These are phyloP conservation scores for maize (Zea mays) DNA, from an alignment of 176 grass and related monocot genomes.

Conservation along the genomic window DNA sequence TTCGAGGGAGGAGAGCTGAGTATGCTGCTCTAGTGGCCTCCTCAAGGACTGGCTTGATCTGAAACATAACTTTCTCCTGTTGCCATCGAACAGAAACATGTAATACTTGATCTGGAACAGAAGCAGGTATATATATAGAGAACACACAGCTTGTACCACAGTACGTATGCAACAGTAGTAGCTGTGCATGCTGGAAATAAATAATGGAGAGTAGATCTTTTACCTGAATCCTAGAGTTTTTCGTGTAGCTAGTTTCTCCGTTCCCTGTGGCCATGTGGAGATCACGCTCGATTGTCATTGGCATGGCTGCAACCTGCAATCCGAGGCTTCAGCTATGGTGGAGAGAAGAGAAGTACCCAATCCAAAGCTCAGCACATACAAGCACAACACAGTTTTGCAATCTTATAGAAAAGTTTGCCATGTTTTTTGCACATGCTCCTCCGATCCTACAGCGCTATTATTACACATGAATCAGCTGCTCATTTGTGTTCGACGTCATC, in stretches of 20 bases:
- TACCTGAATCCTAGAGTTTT: constrained; percentile 45
- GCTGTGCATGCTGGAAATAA: not conserved
- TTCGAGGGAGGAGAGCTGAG: not conserved
- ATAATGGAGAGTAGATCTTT: not conserved
- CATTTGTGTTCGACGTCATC: too few relatives aligned
- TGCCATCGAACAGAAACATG: not conserved
- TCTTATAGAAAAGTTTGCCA: too few relatives aligned
- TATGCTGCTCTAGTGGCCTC: constrained; percentile 4
- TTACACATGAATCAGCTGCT: too few relatives aligned
- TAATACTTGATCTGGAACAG: too few relatives aligned
- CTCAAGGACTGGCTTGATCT: constrained; percentile 25
- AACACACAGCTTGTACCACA: too few relatives aligned
- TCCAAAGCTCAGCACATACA: too few relatives aligned
- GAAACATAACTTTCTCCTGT: constrained; percentile 42
- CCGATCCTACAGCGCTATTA: too few relatives aligned
- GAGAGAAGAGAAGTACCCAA: too few relatives aligned
- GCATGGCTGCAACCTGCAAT: not conserved
- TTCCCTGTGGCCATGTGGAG: constrained; percentile 33
- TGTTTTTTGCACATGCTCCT: too few relatives aligned
- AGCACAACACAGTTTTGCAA: too few relatives aligned
- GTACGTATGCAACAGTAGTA: too few relatives aligned
- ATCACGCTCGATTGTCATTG: constrained; percentile 13
- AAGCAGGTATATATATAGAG: too few relatives aligned
- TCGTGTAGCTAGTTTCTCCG: constrained; percentile 37
- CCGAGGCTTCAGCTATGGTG: not conserved